A percentile compares a stretch with the other conserved stretches of the same genome.
Evolutionary conservation across 352 stramenopile species (phyloP).

Genomic region (Poterioochromonas sp.): DNA sequence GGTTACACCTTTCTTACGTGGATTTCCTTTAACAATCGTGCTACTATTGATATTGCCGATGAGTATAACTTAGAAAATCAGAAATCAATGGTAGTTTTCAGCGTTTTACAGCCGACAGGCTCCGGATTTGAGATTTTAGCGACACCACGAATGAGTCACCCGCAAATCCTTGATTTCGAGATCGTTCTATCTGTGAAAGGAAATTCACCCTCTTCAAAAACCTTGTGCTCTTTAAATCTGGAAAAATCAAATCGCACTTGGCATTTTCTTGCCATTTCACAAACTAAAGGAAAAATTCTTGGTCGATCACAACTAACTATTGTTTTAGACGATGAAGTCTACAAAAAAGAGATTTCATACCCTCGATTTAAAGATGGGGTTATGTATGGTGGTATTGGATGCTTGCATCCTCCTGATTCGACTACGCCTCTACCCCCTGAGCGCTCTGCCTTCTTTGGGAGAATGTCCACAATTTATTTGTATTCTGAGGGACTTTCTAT

Average conservation of each 20-base stretch:
- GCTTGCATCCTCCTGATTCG: not conserved
- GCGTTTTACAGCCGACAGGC: conserved; percentile 34
- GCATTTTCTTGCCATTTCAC: conserved; percentile 4
- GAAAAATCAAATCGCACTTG: not conserved
- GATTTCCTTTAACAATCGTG: conserved; percentile 20
- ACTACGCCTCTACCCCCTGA: too few relatives aligned
- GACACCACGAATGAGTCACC: not conserved
- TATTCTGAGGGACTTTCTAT: conserved; percentile 37
- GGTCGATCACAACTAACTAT: not conserved
- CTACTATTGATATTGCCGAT: not conserved
- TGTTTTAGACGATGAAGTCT: not conserved
- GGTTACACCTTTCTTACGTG: conserved; percentile 42
- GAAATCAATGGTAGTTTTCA: conserved; percentile 30
- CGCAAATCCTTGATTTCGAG: not conserved
- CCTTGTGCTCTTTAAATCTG: not conserved
- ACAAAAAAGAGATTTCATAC: not conserved
- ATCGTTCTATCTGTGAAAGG: not conserved
- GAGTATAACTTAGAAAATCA: not conserved
- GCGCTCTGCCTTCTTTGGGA: not conserved
- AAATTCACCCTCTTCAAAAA: not conserved
- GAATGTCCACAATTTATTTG: conserved; percentile 42
- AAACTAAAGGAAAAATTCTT: not conserved
- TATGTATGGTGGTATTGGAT: not conserved
- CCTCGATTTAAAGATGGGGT: not conserved
- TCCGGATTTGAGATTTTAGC: conserved; percentile 36